A percentile compares a stretch with the other conserved stretches of the same genome.
Evolutionary conservation across 2,329 filamentous ascomycete species (phyloP).

Genomic region (Trichoderma aggressivum): DNA sequence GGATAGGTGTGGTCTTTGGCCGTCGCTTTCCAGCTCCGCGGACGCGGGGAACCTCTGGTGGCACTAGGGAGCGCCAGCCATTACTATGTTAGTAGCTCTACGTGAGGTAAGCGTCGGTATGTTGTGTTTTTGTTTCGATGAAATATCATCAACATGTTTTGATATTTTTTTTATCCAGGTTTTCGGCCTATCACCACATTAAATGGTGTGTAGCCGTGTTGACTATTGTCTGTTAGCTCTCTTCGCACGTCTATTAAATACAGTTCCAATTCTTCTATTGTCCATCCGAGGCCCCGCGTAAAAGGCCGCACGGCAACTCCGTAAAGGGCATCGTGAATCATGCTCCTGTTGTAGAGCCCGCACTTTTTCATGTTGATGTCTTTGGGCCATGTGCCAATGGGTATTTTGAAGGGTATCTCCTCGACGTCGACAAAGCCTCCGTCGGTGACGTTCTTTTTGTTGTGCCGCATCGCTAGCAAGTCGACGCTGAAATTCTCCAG

Average conservation of each 20-base stretch:
- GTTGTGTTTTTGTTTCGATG: background rate
- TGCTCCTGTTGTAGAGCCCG: slow-evolving; percentile 33
- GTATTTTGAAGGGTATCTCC: slow-evolving; percentile 41
- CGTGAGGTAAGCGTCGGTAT: background rate
- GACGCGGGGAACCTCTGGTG: slow-evolving; percentile 2
- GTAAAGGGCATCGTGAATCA: slow-evolving; percentile 32
- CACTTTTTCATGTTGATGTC: slow-evolving; percentile 45
- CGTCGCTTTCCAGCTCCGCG: slow-evolving; percentile 4
- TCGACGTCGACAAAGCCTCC: slow-evolving; percentile 42
- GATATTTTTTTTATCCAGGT: slow-evolving; percentile 16
- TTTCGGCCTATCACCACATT: slow-evolving; percentile 21
- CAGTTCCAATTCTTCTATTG: slow-evolving; percentile 31
- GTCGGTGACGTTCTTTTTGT: slow-evolving; percentile 27
- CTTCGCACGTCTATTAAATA: slow-evolving; percentile 34
- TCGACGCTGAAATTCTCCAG: slow-evolving; percentile 32
- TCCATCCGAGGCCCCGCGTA: slow-evolving; percentile 35
- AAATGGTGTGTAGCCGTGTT: slow-evolving; percentile 22
- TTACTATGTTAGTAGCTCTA: slow-evolving; percentile 2
- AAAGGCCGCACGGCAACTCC: slow-evolving; percentile 35
- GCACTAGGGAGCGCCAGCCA: background rate
- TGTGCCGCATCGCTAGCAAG: slow-evolving; percentile 30
- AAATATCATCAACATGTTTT: background rate
- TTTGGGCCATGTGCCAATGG: slow-evolving; percentile 46
- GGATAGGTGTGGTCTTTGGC: background rate
- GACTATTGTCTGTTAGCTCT: slow-evolving; percentile 29